Evolutionary conservation across 176 grass and related monocot genomes (phyloP).

Genomic region (Juncus inflexus): DNA sequence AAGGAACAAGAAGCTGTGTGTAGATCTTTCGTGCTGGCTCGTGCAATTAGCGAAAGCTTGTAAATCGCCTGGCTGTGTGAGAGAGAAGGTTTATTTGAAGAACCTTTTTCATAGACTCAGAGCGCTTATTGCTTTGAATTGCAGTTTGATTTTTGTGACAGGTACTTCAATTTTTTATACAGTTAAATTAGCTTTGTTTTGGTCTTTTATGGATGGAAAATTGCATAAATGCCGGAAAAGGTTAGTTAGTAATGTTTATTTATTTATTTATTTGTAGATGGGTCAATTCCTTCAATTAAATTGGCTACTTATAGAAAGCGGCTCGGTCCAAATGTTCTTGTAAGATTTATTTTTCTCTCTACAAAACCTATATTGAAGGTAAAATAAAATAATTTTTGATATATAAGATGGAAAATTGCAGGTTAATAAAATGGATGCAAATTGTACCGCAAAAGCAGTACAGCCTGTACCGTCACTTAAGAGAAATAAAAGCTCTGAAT

Average conservation of each 20-base stretch:
- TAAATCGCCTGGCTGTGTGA: slow-evolving; percentile 39
- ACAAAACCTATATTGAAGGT: background rate
- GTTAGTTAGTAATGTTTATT: background rate
- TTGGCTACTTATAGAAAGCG: slow-evolving; percentile 78
- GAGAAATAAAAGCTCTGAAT: slow-evolving; percentile 78
- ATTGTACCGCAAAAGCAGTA: slow-evolving; percentile 20
- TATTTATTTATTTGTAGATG: slow-evolving; percentile 47
- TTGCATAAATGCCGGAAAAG: background rate
- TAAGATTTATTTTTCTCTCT: slow-evolving; percentile 15
- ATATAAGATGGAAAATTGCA: slow-evolving; percentile 18
- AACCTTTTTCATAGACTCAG: slow-evolving; percentile 85
- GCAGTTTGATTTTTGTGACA: slow-evolving; percentile 76
- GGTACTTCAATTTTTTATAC: slow-evolving; percentile 24
- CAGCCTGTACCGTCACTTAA: slow-evolving; percentile 51
- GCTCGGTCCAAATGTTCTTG: slow-evolving; percentile 49
- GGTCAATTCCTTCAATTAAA: slow-evolving; percentile 91
- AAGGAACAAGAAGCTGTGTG: slow-evolving; percentile 92
- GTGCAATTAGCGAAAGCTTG: slow-evolving; percentile 58
- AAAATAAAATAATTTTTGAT: background rate
- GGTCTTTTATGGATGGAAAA: background rate
- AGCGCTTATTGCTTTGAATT: slow-evolving; percentile 87
- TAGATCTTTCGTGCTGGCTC: slow-evolving; percentile 93
- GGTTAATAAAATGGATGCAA: slow-evolving; percentile 38
- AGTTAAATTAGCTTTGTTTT: background rate
- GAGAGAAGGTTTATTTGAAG: slow-evolving; percentile 79